Evolutionary conservation across 73 alveolate species (phyloP).

Genomic region (Paramecium bursaria): DNA sequence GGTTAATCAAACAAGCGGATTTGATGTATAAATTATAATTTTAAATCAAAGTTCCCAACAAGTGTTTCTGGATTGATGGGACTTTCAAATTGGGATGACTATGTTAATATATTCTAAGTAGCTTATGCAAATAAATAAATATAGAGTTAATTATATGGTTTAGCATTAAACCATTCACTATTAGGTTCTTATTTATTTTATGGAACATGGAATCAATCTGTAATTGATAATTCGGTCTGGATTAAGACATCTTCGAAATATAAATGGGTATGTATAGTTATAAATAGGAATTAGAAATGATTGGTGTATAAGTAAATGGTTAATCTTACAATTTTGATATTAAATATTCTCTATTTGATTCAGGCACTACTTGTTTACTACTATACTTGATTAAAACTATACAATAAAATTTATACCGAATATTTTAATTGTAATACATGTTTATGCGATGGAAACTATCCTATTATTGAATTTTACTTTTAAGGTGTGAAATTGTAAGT

Average conservation of each 20-base stretch:
- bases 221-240: neutral
- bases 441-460: neutral
- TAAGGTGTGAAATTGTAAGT: slow-evolving; percentile 49
- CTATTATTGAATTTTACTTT: slow-evolving; percentile 20
- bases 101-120: neutral
- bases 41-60: neutral
- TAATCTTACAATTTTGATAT: neutral
- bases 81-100: slow-evolving; percentile 17
- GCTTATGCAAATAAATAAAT: slow-evolving; percentile 4
- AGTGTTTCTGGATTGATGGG: slow-evolving; percentile 46
- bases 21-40: neutral
- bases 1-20: neutral
- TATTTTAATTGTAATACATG: slow-evolving; percentile 12
- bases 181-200: neutral
- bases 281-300: neutral
- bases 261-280: neutral
- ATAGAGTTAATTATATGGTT: neutral
- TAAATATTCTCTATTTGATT: slow-evolving; percentile 27
- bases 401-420: neutral
- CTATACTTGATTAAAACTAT: neutral
- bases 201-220: neutral
- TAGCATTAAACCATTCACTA: neutral
- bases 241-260: neutral
- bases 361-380: slow-evolving; percentile 54
- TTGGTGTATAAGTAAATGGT: slow-evolving; percentile 23